Evolutionary conservation across 495 filamentous ascomycete genomes (phyloP).

Genomic region (Neurospora discreta): DNA sequence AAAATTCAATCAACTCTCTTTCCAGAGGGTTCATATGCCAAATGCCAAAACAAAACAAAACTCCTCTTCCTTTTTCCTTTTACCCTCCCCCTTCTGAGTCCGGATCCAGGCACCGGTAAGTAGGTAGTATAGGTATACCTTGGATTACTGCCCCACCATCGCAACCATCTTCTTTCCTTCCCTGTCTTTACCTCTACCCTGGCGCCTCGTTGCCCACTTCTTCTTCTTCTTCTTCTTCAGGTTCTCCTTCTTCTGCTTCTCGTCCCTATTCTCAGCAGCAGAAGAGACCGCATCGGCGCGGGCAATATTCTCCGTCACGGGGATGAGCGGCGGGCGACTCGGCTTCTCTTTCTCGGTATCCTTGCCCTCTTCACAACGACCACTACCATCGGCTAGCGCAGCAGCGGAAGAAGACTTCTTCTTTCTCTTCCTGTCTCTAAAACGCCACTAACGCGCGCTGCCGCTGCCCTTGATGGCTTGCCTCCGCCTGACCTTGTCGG

Average conservation of each 20-base stretch:
- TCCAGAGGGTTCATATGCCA: background rate
- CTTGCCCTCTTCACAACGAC: background rate
- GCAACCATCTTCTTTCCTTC: background rate
- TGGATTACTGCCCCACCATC: background rate
- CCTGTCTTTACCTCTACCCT: background rate
- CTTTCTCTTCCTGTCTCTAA: background rate
- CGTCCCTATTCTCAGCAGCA: background rate
- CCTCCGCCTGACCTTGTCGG: slow-evolving; percentile 63
- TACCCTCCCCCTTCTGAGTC: background rate
- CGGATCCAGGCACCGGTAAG: too few species aligned
- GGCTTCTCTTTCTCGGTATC: background rate
- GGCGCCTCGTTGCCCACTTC: background rate
- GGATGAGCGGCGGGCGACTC: background rate
- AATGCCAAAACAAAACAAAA: background rate
- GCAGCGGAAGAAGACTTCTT: background rate
- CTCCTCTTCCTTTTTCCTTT: background rate
- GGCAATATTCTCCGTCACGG: background rate
- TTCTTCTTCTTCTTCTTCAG: background rate
- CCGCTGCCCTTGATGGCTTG: slow-evolving; percentile 49
- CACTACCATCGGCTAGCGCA: background rate
- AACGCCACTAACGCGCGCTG: slow-evolving; percentile 1
- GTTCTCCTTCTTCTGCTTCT: background rate
- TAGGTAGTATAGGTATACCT: background rate
- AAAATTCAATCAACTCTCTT: background rate
- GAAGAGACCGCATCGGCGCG: background rate